These are phyloP conservation scores for Colletotrichum cordylinicola DNA, from an alignment of 2,329 filamentous ascomycete species.

Conservation along the genomic window DNA sequence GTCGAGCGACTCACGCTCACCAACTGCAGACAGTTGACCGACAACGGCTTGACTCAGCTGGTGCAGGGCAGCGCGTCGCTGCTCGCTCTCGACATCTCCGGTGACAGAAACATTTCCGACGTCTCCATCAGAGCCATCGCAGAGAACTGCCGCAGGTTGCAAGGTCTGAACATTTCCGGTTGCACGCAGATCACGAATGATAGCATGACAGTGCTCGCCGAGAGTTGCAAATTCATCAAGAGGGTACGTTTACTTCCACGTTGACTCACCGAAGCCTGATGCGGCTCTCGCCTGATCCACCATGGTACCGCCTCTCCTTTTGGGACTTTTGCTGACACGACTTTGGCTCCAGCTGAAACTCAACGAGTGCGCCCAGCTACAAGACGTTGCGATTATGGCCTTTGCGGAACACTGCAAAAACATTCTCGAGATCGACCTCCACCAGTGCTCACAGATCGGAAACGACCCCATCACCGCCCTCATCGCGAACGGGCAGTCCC, in stretches of 20 bases:
- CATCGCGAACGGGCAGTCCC: slow-evolving; percentile 76
- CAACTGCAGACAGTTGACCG: slow-evolving; percentile 84
- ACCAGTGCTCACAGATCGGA: slow-evolving; percentile 81
- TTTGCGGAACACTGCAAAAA: slow-evolving; percentile 90
- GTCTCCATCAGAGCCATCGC: slow-evolving; percentile 79
- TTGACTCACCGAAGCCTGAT: not conserved
- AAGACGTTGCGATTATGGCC: slow-evolving; percentile 80
- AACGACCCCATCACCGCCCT: slow-evolving; percentile 85
- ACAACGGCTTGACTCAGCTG: slow-evolving; percentile 80
- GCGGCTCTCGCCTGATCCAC: not conserved
- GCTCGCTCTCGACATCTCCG: slow-evolving; percentile 89
- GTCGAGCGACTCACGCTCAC: slow-evolving; percentile 94
- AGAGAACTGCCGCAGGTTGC: slow-evolving; percentile 80
- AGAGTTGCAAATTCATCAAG: slow-evolving; percentile 86
- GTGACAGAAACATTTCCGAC: slow-evolving; percentile 84
- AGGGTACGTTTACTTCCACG: slow-evolving; percentile 59
- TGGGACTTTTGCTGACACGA: slow-evolving; percentile 32
- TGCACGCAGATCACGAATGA: slow-evolving; percentile 87
- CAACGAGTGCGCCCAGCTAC: slow-evolving; percentile 87
- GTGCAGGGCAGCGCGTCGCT: slow-evolving; percentile 81
- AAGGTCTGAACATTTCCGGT: slow-evolving; percentile 90
- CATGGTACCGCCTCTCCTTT: not conserved
- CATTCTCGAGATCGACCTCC: slow-evolving; percentile 94
- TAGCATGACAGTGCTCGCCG: slow-evolving; percentile 80
- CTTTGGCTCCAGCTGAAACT: slow-evolving; percentile 75